Base-by-base conservation (phyloP, 2,329 filamentous ascomycete species). In the Ceratocystis albifundus region DNA sequence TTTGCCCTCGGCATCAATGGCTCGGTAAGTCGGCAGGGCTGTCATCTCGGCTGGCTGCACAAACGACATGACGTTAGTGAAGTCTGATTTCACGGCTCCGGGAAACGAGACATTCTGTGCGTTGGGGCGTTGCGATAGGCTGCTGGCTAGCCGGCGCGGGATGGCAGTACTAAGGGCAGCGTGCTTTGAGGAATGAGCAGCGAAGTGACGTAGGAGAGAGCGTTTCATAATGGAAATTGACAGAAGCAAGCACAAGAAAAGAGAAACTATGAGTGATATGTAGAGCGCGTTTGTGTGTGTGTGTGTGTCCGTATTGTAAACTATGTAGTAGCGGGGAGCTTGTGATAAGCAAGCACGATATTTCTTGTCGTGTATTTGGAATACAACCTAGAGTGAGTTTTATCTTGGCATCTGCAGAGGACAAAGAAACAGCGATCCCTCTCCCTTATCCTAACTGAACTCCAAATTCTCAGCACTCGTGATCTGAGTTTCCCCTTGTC, bases 31-130 rank as follows among this genome's bases (percentile, higher is more conserved):
- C 30, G 92, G 85, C 73, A 99, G 88, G 4, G 91, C 87, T 44
- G 85, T 80, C 71, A 87, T 83, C 64, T 86, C 83, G 50, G 86
- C 82, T 0, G 92, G 89, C 62, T 84, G 83, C 66, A 89, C 84
- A 76, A 96, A 97, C 50, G 82, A 80, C 75, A 97, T 86, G 0
- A 81, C 80, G 70, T 84, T 87, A 3, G 90, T 96, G 76, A 99
- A 99, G 69, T 90, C 89, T 74, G 90, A 96, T 75, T 96, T 93
- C 64, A 97, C 80, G 0, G 94, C 94, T n/a, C 94, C 94, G 0
- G 94, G 94, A 71, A 99, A 99, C n/a, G 82, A 82, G 22, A 85
- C 81, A 70, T 79, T 79, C 62, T 78, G 77, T 0, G 82, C 79
- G 67, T 84, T 79, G 8, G 80, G 82, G 12, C 79, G 77, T 71